Base-by-base conservation (phyloP, 2,329 filamentous ascomycete species). In the Pseudomassariella vexata region DNA sequence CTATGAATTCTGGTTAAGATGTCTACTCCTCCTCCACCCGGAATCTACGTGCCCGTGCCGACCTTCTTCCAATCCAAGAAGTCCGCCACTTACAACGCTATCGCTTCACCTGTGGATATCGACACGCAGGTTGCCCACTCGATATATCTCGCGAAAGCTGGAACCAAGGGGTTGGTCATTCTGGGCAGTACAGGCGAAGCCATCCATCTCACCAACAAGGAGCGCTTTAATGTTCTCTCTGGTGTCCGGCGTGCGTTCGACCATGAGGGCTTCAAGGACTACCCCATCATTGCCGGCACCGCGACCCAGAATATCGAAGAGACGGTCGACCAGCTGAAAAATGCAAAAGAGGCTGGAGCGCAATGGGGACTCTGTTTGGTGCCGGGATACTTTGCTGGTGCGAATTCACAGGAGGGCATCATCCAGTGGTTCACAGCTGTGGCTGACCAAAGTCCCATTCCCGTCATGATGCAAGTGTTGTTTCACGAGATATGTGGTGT, bases 121-220 rank as follows among this genome's bases (percentile, higher is more conserved):
- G 60, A 66, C 23, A 70, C 74, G 1, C 76, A 82, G 53, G 58
- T 66, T 14, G 60, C 62, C 24, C 76, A 81, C 59, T 69, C 68
- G 10, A 50, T 81, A 2, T 73, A 76, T 42, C 72, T 81, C 15
- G 75, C 75, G 11, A 62, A 63, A 30, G 68, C 67, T 28, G 77
- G 77, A 22, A 70, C 81, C 42, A 66, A 61, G 33, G 77, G 77
- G 9, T 62, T 81, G 3, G 75, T 81, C 3, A 63, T 80, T 20
- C 64, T 80, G 21, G 77, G 77, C 17, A 76, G 69, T 23, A 81
- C 76, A 1, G 77, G 77, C 37, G 77, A 81, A 53, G 76, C 75
- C 3, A 70, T 80, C 16, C 76, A 79, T 53, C 59, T 81, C 34
- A 68, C 71, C 6, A 65, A 63, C 36, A 52, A 60, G 19, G 77